These are phyloP conservation scores for Camptophora hylomeconis DNA, from an alignment of 2,329 filamentous ascomycete genomes.

Conservation along the genomic window DNA sequence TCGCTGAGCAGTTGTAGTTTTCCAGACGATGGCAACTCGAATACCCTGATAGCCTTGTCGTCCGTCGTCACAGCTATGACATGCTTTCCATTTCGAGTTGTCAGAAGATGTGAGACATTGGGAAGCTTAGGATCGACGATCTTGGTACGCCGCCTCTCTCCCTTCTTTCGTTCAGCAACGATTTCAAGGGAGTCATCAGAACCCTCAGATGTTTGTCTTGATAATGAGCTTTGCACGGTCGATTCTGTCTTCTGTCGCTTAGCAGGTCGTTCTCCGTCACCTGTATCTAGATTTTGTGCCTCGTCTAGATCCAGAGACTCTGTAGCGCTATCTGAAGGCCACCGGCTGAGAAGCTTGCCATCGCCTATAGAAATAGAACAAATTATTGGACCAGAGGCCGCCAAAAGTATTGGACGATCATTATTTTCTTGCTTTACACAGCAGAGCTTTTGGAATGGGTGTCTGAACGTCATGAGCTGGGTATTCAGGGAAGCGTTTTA, in stretches of 20 bases:
- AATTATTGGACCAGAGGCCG: conserved; percentile 60
- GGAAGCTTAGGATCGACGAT: conserved; percentile 20
- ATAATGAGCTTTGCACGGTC: conserved; percentile 8
- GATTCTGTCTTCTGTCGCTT: conserved; percentile 29
- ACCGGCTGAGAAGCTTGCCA: conserved; percentile 47
- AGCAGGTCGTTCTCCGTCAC: conserved; percentile 25
- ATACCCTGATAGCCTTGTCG: conserved; percentile 81
- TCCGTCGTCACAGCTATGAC: conserved; percentile 72
- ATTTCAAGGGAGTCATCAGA: conserved; percentile 18
- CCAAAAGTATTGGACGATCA: conserved; percentile 46
- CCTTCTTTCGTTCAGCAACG: conserved; percentile 16
- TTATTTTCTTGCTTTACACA: conserved; percentile 20
- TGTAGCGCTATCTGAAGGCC: conserved; percentile 31
- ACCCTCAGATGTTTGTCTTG: conserved; percentile 10
- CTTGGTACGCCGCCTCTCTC: conserved; percentile 13
- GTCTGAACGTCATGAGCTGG: too few relatives aligned
- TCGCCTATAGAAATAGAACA: conserved; percentile 51
- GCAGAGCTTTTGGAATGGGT: conserved; percentile 53
- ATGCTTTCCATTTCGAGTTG: conserved; percentile 52
- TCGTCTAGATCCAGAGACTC: conserved; percentile 19
- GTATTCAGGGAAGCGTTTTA: too few relatives aligned
- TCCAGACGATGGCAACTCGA: conserved; percentile 52
- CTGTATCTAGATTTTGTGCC: conserved; percentile 14
- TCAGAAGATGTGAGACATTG: conserved; percentile 55
- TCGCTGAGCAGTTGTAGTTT: conserved; percentile 55